Conservation (phyloP, 176 grass and related monocot species). For the Thinopyrum elongatum region DNA sequence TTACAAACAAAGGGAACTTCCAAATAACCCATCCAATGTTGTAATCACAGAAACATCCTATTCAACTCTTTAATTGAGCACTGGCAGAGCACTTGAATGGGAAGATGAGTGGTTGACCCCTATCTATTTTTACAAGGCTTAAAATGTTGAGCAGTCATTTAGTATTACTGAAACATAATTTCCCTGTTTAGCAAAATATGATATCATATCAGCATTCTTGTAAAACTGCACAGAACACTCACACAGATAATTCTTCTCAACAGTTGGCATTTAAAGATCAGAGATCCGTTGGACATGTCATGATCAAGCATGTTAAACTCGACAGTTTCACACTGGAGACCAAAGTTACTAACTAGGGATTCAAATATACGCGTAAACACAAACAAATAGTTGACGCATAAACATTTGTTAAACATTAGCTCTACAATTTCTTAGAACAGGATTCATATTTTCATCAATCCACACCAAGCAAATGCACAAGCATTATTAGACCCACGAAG, state of each 20-base stretch:
- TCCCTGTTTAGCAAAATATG: not conserved
- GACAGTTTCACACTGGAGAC: not conserved
- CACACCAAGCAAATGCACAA: not conserved
- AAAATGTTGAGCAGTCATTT: not conserved
- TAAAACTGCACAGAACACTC: not conserved
- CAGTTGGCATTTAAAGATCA: not conserved
- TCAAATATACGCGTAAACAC: not conserved
- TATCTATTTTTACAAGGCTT: not conserved
- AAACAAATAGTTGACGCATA: no score
- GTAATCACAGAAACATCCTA: not conserved
- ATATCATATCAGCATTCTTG: constrained; percentile 8
- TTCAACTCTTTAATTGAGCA: not conserved
- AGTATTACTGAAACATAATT: not conserved
- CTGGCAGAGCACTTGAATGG: not conserved
- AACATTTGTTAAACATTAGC: not conserved
- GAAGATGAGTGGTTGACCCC: not conserved
- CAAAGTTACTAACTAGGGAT: not conserved
- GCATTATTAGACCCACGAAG: not conserved
- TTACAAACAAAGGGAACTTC: not conserved
- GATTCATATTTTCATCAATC: not conserved
- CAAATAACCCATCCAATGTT: not conserved
- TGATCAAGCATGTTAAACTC: not conserved
- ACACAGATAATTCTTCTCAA: not conserved
- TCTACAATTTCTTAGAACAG: not conserved
- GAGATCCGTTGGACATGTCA: not conserved